A percentile compares a stretch with the other conserved stretches of the same genome.
phyloP scores from a whole-genome alignment of 1,139 yeast species.

The Wickerhamiella pararugosa region DNA sequence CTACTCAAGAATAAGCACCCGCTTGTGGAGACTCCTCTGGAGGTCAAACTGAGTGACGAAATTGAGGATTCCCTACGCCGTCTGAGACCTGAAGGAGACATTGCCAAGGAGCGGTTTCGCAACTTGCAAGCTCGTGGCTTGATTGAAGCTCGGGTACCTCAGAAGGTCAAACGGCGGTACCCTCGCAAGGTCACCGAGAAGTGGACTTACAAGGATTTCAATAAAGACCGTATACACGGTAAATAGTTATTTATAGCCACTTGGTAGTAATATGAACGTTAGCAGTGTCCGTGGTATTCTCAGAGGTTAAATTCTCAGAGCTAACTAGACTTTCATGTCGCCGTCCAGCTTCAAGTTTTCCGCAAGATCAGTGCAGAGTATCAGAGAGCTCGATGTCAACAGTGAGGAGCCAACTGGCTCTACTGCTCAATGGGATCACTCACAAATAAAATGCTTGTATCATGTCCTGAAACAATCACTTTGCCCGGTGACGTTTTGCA shows the following conservation, averaged over 20 bases:
- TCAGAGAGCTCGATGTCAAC: too few species aligned
- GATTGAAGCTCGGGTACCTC: slow-evolving; percentile 70
- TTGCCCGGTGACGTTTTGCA: too few species aligned
- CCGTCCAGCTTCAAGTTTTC: too few species aligned
- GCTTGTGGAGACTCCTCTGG: slow-evolving; percentile 46
- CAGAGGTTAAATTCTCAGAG: too few species aligned
- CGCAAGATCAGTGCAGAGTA: too few species aligned
- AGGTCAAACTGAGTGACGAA: slow-evolving; percentile 81
- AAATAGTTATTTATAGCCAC: not conserved
- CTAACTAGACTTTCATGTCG: too few species aligned
- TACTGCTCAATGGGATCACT: too few species aligned
- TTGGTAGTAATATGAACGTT: too few species aligned
- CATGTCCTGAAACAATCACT: too few species aligned
- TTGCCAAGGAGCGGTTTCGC: slow-evolving; percentile 69
- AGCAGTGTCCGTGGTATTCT: too few species aligned
- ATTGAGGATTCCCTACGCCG: slow-evolving; percentile 71
- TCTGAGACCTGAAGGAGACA: slow-evolving; percentile 81
- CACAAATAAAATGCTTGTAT: too few species aligned
- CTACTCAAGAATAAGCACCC: slow-evolving; percentile 16
- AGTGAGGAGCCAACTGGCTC: too few species aligned
- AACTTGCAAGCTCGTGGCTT: slow-evolving; percentile 72
- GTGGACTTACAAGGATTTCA: slow-evolving; percentile 69
- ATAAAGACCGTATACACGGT: slow-evolving; percentile 6
- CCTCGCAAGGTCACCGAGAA: slow-evolving; percentile 22
- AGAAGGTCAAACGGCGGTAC: slow-evolving; percentile 39